These are phyloP conservation scores for Flammula alnicola DNA, from an alignment of 1,284 basidiomycete species.

Conservation along the genomic window DNA sequence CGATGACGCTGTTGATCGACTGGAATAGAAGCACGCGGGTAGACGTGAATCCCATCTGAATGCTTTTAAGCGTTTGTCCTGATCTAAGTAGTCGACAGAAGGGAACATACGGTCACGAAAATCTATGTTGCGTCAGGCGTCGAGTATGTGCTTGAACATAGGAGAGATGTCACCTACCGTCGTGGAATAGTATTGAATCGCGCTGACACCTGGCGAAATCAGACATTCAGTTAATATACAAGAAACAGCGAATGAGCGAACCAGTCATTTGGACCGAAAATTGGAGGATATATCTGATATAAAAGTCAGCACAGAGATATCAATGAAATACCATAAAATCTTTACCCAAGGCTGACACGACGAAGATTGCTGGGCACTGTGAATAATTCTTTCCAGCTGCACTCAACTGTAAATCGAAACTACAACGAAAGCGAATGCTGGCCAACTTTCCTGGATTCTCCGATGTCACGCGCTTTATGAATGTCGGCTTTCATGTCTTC, in stretches of 20 bases:
- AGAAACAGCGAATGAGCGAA: conserved; percentile 14
- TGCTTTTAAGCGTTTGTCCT: too few species aligned
- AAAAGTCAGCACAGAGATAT: background rate
- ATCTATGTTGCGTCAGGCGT: background rate
- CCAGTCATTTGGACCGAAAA: conserved; percentile 50
- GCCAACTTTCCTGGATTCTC: conserved; percentile 34
- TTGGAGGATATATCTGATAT: conserved; percentile 41
- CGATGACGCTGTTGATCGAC: conserved; percentile 64
- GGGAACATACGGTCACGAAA: background rate
- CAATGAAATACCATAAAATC: background rate
- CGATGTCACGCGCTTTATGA: conserved; percentile 36
- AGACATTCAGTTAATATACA: background rate
- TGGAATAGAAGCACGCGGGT: conserved; percentile 62
- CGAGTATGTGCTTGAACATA: background rate
- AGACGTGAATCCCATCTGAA: conserved; percentile 51
- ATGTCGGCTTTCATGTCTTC: conserved; percentile 48
- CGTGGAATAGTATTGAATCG: conserved; percentile 48
- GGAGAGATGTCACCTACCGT: conserved; percentile 27
- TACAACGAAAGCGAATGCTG: background rate
- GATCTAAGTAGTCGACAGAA: background rate
- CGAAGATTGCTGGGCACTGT: conserved; percentile 51
- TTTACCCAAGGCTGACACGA: conserved; percentile 40
- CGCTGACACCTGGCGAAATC: conserved; percentile 37
- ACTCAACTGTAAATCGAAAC: background rate
- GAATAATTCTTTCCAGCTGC: conserved; percentile 54